Percentiles rank a stretch among this genome's conserved stretches.
Evolutionary conservation across 352 stramenopile species (phyloP).

Genomic region (Globisporangium splendens): DNA sequence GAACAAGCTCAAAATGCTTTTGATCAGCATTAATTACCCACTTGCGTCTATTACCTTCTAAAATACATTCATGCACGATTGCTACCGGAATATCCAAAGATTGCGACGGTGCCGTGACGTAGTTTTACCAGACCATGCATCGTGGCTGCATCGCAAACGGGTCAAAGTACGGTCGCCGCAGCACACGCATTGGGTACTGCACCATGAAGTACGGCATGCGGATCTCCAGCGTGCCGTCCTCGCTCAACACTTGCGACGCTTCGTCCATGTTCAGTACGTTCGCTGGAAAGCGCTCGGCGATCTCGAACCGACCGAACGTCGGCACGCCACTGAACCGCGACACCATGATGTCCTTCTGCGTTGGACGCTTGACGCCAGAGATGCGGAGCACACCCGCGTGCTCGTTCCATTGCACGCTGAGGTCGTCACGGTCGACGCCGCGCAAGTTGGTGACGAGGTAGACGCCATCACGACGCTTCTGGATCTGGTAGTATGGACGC

Average conservation of each 20-base stretch:
- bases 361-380: constrained; percentile 48
- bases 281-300: constrained; percentile 45
- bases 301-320: constrained; percentile 68
- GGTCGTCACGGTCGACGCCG: constrained; percentile 6
- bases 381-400: constrained; percentile 24
- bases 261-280: constrained; percentile 35
- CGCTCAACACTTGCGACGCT: constrained; percentile 41
- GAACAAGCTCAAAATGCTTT: too few species aligned
- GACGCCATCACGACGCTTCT: constrained; percentile 22
- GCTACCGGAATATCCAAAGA: too few species aligned
- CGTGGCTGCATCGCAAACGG: neutral
- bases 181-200: neutral
- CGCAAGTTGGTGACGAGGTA: constrained; percentile 13
- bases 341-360: constrained; percentile 51
- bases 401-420: constrained; percentile 10
- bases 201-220: constrained; percentile 37
- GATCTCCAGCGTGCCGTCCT: constrained; percentile 52
- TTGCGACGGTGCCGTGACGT: neutral
- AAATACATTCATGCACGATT: too few species aligned
- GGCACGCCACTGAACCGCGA: constrained; percentile 46
- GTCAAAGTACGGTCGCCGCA: neutral
- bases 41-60: too few species aligned
- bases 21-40: too few species aligned
- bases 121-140: constrained; percentile 3
- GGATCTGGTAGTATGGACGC: constrained; percentile 8